Evolutionary conservation across 2,329 filamentous ascomycete genomes (phyloP).

Genomic region (Polytolypa hystricis): DNA sequence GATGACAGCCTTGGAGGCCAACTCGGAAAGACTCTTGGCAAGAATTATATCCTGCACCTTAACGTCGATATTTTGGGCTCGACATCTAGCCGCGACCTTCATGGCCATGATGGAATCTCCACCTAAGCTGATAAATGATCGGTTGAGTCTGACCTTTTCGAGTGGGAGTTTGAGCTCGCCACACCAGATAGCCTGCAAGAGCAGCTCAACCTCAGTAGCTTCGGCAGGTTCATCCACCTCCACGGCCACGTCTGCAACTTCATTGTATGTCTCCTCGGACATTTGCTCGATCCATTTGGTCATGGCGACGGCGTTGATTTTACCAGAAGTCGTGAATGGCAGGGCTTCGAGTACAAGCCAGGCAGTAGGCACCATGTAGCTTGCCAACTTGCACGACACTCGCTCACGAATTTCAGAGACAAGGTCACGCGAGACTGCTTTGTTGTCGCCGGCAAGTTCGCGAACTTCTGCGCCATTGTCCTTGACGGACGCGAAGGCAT

Average conservation of each 20-base stretch:
- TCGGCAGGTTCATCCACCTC: background rate
- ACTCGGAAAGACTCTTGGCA: conserved; percentile 3
- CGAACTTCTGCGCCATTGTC: background rate
- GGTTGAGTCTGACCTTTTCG: conserved; percentile 1
- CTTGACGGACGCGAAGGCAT: background rate
- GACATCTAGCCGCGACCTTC: conserved; percentile 6
- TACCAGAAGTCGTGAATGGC: conserved; percentile 7
- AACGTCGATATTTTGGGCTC: conserved; percentile 4
- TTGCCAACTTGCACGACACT: conserved; percentile 3
- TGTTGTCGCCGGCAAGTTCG: background rate
- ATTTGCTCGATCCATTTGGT: conserved; percentile 7
- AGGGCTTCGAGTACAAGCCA: conserved; percentile 9
- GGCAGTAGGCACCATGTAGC: conserved; percentile 10
- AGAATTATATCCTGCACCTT: conserved; percentile 7
- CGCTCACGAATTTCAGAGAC: conserved; percentile 1
- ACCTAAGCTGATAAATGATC: conserved; percentile 6
- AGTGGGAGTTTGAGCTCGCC: conserved; percentile 1
- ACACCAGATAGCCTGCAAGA: background rate
- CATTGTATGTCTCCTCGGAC: conserved; percentile 2
- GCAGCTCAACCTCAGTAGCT: background rate
- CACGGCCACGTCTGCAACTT: background rate
- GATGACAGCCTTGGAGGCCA: too few relatives aligned
- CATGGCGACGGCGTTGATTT: conserved; percentile 7
- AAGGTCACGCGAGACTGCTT: background rate
- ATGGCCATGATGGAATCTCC: conserved; percentile 11